Evolutionary conservation across 1,284 basidiomycete genomes (phyloP).

Genomic region (Ceratobasidium sp.): DNA sequence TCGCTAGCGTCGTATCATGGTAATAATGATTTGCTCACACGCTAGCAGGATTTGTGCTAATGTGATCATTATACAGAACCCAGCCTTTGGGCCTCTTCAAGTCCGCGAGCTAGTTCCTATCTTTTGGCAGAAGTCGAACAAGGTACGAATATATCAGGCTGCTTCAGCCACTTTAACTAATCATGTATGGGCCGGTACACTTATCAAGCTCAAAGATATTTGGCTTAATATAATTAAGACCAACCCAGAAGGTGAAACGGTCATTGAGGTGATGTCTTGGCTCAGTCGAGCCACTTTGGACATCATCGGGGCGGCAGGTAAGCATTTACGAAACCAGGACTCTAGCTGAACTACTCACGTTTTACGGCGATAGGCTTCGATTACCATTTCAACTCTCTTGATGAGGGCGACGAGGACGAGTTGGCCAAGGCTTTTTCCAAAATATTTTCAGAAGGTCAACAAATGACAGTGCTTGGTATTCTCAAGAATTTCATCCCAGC

Average conservation of each 20-base stretch:
- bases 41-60: no score
- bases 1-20: conserved; percentile 47
- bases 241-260: conserved; percentile 40
- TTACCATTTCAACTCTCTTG: conserved; percentile 57
- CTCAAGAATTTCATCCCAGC: not conserved
- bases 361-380: conserved; percentile 57
- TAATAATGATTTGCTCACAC: no score
- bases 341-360: conserved; percentile 49
- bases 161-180: no score
- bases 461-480: not conserved
- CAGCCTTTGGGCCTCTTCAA: conserved; percentile 45
- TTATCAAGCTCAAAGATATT: conserved; percentile 48
- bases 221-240: conserved; percentile 40
- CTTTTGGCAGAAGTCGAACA: conserved; percentile 46
- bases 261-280: conserved; percentile 58
- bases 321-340: not conserved
- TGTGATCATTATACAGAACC: conserved; percentile 31
- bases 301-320: conserved; percentile 61
- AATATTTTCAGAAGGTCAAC: conserved; percentile 48
- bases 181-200: no score
- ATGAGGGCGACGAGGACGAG: conserved; percentile 42
- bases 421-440: conserved; percentile 53
- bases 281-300: conserved; percentile 60
- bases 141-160: no score
- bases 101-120: conserved; percentile 46